Evolutionary conservation across 139 green algal genomes (phyloP).

Genomic region (Zygnema circumcarinatum): DNA sequence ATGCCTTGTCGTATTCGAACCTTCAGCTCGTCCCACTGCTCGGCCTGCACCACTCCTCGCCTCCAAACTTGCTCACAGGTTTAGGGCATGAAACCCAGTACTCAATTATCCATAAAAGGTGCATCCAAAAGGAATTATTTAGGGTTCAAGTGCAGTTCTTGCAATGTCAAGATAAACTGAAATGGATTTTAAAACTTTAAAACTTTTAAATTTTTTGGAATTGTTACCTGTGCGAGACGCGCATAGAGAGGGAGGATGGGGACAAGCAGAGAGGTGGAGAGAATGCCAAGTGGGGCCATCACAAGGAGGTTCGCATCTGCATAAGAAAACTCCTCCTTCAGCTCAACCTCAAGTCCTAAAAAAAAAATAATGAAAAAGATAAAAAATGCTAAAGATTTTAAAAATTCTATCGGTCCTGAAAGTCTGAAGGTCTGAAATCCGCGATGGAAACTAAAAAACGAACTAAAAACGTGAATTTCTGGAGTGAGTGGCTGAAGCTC

Average conservation of each 20-base stretch:
- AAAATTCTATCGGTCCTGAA: too few species aligned
- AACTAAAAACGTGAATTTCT: too few species aligned
- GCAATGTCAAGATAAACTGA: too few species aligned
- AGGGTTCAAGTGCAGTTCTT: too few species aligned
- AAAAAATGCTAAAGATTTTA: slow-evolving; percentile 16
- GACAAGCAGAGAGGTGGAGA: slow-evolving; percentile 63
- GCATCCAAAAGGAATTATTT: too few species aligned
- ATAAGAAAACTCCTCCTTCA: neutral
- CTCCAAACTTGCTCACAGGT: neutral
- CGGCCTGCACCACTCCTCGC: neutral
- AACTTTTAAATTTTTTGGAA: too few species aligned
- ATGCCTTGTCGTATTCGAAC: slow-evolving; percentile 22
- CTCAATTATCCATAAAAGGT: too few species aligned
- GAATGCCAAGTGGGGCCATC: slow-evolving; percentile 63
- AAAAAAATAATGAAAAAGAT: slow-evolving; percentile 7
- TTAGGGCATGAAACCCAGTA: too few species aligned
- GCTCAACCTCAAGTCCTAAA: neutral
- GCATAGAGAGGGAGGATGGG: slow-evolving; percentile 62
- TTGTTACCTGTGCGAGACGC: slow-evolving; percentile 24
- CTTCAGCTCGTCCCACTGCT: slow-evolving; percentile 36
- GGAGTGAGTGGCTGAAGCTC: too few species aligned
- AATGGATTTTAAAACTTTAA: too few species aligned
- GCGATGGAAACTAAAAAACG: too few species aligned
- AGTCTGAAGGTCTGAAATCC: too few species aligned
- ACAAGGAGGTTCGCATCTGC: slow-evolving; percentile 60